phyloP scores from a whole-genome alignment of 2,329 filamentous ascomycete genomes.

The Pseudophaeomoniella oleicola region DNA sequence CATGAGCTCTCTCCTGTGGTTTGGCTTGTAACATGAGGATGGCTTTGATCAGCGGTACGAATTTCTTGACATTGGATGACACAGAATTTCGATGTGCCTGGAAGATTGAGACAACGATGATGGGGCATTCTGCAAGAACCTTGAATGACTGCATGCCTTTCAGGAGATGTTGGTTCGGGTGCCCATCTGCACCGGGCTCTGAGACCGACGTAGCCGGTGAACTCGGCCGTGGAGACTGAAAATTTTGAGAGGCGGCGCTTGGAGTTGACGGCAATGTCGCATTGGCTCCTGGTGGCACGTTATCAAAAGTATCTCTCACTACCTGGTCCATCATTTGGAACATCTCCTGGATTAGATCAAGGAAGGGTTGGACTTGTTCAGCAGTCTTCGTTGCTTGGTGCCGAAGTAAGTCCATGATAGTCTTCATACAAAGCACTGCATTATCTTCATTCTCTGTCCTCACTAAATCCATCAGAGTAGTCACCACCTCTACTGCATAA shows the following conservation, averaged over 20 bases:
- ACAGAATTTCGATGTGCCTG: constrained; percentile 78
- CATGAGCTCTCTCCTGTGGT: constrained; percentile 83
- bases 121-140: constrained; percentile 91
- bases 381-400: constrained; percentile 73
- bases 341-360: constrained; percentile 85
- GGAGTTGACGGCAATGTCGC: constrained; percentile 38
- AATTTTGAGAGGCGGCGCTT: constrained; percentile 43
- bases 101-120: constrained; percentile 96
- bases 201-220: constrained; percentile 68
- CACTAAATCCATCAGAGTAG: constrained; percentile 77
- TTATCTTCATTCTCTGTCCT: constrained; percentile 95
- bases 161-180: constrained; percentile 63
- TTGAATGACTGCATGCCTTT: constrained; percentile 99
- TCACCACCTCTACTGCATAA: constrained; percentile 77
- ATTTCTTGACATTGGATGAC: constrained; percentile 70
- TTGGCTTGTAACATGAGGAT: constrained; percentile 80
- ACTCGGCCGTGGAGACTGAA: constrained; percentile 76
- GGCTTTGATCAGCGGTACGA: constrained; percentile 86
- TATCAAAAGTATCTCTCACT: constrained; percentile 90
- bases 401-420: constrained; percentile 89
- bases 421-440: constrained; percentile 95
- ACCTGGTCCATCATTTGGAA: constrained; percentile 91
- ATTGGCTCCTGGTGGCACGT: constrained; percentile 41
- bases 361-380: constrained; percentile 75
- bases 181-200: constrained; percentile 71